Evolutionary conservation across 2,329 filamentous ascomycete species (phyloP).

Genomic region (Metarhizium robertsii): DNA sequence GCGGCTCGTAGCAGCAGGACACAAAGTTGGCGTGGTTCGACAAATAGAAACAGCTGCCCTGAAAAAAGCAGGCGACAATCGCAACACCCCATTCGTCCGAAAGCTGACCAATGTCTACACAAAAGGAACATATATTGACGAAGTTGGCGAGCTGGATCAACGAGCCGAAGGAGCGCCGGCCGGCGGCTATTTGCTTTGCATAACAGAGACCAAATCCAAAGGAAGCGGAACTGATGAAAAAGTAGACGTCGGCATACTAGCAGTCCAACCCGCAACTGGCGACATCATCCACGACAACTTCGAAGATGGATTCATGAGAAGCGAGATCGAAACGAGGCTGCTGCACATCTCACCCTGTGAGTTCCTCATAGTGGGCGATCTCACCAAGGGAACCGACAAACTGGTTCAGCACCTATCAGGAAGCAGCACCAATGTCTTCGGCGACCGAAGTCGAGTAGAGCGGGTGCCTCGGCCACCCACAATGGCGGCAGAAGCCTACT

Average conservation of each 20-base stretch:
- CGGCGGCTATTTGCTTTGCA: slow-evolving; percentile 85
- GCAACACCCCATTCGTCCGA: slow-evolving; percentile 82
- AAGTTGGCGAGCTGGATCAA: slow-evolving; percentile 69
- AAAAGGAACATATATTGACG: slow-evolving; percentile 95
- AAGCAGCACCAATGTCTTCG: slow-evolving; percentile 84
- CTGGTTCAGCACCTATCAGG: slow-evolving; percentile 82
- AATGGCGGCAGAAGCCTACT: slow-evolving; percentile 74
- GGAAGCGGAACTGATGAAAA: slow-evolving; percentile 81
- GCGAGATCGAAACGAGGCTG: slow-evolving; percentile 89
- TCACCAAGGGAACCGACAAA: slow-evolving; percentile 88
- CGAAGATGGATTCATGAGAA: slow-evolving; percentile 95
- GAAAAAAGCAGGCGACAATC: slow-evolving; percentile 91
- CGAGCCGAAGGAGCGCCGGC: slow-evolving; percentile 36
- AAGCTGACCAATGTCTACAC: slow-evolving; percentile 96
- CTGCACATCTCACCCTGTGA: slow-evolving; percentile 94
- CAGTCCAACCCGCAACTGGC: slow-evolving; percentile 90
- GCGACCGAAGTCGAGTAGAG: slow-evolving; percentile 82
- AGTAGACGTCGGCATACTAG: slow-evolving; percentile 82
- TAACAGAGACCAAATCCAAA: slow-evolving; percentile 78
- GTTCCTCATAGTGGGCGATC: slow-evolving; percentile 82
- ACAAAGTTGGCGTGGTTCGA: slow-evolving; percentile 92
- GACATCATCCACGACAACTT: slow-evolving; percentile 95
- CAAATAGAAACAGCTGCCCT: slow-evolving; percentile 92
- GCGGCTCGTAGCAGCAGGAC: slow-evolving; percentile 78
- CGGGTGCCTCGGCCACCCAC: slow-evolving; percentile 67